Percentiles rank a stretch among this genome's conserved stretches.
phyloP scores from a whole-genome alignment of 2,329 filamentous ascomycete species.

The Trichoderma citrinoviride region DNA sequence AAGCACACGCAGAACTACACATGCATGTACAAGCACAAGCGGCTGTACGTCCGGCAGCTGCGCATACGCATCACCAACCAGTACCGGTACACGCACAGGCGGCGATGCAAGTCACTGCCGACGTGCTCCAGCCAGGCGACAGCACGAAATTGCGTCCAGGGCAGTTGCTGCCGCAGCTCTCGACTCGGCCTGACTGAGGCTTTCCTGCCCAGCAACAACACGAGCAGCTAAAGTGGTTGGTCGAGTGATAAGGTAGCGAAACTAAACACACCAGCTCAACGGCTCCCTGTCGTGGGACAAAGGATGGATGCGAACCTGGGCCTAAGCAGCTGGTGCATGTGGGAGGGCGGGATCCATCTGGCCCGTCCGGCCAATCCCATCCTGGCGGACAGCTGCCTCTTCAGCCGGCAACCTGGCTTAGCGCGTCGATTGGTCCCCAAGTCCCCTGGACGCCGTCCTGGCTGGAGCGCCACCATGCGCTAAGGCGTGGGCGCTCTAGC shows the following conservation, averaged over 20 bases:
- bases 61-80: neutral
- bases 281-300: neutral
- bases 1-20: neutral
- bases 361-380: neutral
- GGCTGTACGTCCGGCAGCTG: neutral
- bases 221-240: neutral
- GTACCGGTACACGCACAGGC: neutral
- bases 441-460: constrained; percentile 16
- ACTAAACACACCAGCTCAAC: neutral
- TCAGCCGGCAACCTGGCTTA: constrained; percentile 10
- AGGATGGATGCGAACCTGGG: neutral
- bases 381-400: constrained; percentile 11
- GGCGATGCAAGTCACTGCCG: neutral
- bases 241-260: neutral
- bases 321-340: neutral
- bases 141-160: neutral
- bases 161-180: neutral
- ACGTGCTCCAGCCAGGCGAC: neutral
- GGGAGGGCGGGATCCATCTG: no score
- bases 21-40: constrained; percentile 10
- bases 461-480: constrained; percentile 16
- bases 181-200: neutral
- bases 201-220: neutral
- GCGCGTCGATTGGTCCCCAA: constrained; percentile 15
- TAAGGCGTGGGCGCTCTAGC: constrained; percentile 1